Evolutionary conservation across 148 eudicot genomes (phyloP).

Genomic region (Euryodendron excelsum): DNA sequence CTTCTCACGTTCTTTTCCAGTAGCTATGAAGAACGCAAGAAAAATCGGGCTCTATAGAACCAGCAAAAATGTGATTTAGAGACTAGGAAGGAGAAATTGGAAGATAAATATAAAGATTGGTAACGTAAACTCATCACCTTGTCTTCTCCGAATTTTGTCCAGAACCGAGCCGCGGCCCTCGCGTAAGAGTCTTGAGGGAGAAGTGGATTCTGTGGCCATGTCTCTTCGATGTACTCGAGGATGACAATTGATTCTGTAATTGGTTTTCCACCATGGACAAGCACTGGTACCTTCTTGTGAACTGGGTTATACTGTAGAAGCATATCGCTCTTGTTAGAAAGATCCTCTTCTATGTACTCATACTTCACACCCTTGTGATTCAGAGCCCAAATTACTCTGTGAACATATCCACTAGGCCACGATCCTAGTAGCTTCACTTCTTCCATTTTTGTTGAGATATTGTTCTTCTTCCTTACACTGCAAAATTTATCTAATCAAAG

Average conservation of each 20-base stretch:
- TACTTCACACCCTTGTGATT: neutral
- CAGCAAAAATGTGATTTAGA: neutral
- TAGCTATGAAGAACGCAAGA: neutral
- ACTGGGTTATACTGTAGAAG: neutral
- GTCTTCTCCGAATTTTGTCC: neutral
- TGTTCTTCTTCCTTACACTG: too few species aligned
- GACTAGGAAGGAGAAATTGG: neutral
- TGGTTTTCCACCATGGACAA: too few species aligned
- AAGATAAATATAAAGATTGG: too few species aligned
- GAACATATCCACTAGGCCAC: neutral
- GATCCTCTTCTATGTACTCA: neutral
- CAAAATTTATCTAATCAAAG: too few species aligned
- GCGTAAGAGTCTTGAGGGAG: neutral
- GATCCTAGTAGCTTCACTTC: conserved; percentile 4
- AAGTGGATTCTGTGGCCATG: neutral
- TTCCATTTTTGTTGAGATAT: neutral
- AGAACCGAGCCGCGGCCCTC: conserved; percentile 7
- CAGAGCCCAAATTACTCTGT: neutral
- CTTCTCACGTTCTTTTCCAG: neutral
- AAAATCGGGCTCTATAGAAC: neutral
- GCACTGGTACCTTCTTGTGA: too few species aligned
- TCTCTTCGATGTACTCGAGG: too few species aligned
- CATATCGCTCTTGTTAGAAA: neutral
- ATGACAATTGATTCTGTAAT: too few species aligned
- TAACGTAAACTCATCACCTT: neutral